Evolutionary conservation across 805 yeast species (phyloP).

Genomic region (Saccharomyces cerevisiae): DNA sequence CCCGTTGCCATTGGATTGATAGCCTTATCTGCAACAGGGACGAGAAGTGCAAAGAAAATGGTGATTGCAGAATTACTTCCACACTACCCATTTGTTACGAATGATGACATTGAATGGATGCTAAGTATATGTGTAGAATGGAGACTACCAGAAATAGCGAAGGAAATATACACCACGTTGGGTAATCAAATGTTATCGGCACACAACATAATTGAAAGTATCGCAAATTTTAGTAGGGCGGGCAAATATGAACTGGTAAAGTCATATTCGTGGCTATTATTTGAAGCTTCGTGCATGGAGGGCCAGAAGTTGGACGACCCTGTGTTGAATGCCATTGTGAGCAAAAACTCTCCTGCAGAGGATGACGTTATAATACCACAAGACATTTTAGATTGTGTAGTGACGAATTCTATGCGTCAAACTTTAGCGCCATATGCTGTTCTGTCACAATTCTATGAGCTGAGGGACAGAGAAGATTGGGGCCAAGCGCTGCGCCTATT

Average conservation of each 20-base stretch:
- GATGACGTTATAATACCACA: slow-evolving; percentile 18
- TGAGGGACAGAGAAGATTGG: slow-evolving; percentile 23
- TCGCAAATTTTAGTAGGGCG: slow-evolving; percentile 55
- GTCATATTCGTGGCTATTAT: slow-evolving; percentile 49
- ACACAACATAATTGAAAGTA: slow-evolving; percentile 53
- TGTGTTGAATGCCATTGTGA: slow-evolving; percentile 43
- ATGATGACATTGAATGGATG: slow-evolving; percentile 76
- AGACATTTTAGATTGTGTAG: slow-evolving; percentile 26
- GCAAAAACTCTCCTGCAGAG: slow-evolving; percentile 22
- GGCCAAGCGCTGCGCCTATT: slow-evolving; percentile 16
- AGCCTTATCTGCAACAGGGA: slow-evolving; percentile 38
- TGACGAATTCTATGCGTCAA: slow-evolving; percentile 56
- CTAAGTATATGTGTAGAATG: slow-evolving; percentile 63
- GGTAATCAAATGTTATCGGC: slow-evolving; percentile 44
- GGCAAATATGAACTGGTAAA: slow-evolving; percentile 46
- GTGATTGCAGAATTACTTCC: slow-evolving; percentile 53
- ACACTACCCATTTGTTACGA: slow-evolving; percentile 49
- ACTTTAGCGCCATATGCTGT: slow-evolving; percentile 66
- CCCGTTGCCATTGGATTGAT: slow-evolving; percentile 66
- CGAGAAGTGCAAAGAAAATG: slow-evolving; percentile 26
- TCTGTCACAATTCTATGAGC: slow-evolving; percentile 41
- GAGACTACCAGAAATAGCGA: slow-evolving; percentile 50
- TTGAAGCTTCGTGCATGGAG: slow-evolving; percentile 49
- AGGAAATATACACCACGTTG: slow-evolving; percentile 42
- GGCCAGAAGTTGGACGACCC: slow-evolving; percentile 51